Evolutionary conservation across 768 basidiomycete species (phyloP), one percentile per base, ranked within the genome.

Genomic region (Psilocybe subaeruginosa): DNA sequence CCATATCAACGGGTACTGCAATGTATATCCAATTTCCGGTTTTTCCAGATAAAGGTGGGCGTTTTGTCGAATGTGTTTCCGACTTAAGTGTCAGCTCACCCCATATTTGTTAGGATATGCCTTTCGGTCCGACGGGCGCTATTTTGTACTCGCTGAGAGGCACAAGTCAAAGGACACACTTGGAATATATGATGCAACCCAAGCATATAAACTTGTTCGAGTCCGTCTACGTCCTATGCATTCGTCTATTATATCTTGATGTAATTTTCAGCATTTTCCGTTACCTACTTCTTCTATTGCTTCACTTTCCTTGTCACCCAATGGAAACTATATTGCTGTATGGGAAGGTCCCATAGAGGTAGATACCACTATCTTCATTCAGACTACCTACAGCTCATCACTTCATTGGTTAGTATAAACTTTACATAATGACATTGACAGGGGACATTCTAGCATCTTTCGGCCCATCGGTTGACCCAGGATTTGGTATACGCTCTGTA

Each of bases 321-420:
- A 80, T 1, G 92, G 92, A 7, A 88, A 86, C 64, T 76, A 89
- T 72, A 65, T 95, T 41, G 92, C 92, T 3, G 79, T 90, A 0
- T 95, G 92, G 92, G 93, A 95, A 72, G 88, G 90, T 1, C 82
- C 89, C 8, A 73, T 94, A n/a, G 91, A 95, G 80, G 93, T 92
- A 63, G 29, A 78, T 69, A 56, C 23, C 23, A 23, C 41, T 55
- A 41, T 41, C 41, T 49, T 27, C 39, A 46, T 27, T 16, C 7
- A 17, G 35, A 5, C 27, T 17, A n/a, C 29, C 27, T 19, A 33
- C n/a, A 23, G n/a, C 29, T 46, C 12, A 39, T 12, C 46, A 45
- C 41, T 62, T 12, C 23, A 17, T 49, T 31, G 58, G 14, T 17
- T 64, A 95, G 93, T 94, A 90, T 74, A 94, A 91, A 70, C 74